Evolutionary conservation across 768 basidiomycete genomes (phyloP).

Genomic region (Lactarius hengduanensis): DNA sequence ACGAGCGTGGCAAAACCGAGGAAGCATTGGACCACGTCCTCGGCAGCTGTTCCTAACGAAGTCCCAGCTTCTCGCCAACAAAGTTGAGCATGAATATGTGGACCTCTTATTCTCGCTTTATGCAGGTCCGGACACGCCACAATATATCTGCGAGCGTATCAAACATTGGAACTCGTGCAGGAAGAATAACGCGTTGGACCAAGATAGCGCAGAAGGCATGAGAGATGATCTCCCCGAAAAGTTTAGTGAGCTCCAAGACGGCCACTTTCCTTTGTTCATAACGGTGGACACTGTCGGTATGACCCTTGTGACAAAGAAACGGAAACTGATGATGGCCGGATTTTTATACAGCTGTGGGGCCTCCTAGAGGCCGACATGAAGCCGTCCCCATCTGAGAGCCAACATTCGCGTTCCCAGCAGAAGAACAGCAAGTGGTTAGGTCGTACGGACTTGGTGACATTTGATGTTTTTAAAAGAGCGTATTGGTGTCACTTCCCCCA

Average conservation of each 20-base stretch:
- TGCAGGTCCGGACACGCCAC: constrained; percentile 37
- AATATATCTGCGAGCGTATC: constrained; percentile 40
- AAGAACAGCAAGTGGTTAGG: constrained; percentile 6
- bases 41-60: constrained; percentile 74
- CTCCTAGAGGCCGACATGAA: constrained; percentile 49
- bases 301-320: neutral
- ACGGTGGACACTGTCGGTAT: constrained; percentile 58
- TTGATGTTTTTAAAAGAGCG: constrained; percentile 43
- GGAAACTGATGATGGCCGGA: neutral
- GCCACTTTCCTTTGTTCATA: constrained; percentile 68
- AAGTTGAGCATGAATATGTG: constrained; percentile 66
- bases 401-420: constrained; percentile 10
- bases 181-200: constrained; percentile 37
- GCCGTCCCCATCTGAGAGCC: neutral
- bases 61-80: constrained; percentile 61
- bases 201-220: constrained; percentile 45
- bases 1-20: constrained; percentile 46
- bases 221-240: constrained; percentile 46
- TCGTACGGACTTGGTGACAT: constrained; percentile 39
- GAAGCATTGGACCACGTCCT: constrained; percentile 43
- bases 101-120: constrained; percentile 49
- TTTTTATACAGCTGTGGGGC: constrained; percentile 42
- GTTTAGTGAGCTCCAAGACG: constrained; percentile 56
- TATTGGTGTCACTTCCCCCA: constrained; percentile 66
- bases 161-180: constrained; percentile 22